Evolutionary conservation across 306 rosid genomes (phyloP).

Genomic region (Prinsepia uniflora): DNA sequence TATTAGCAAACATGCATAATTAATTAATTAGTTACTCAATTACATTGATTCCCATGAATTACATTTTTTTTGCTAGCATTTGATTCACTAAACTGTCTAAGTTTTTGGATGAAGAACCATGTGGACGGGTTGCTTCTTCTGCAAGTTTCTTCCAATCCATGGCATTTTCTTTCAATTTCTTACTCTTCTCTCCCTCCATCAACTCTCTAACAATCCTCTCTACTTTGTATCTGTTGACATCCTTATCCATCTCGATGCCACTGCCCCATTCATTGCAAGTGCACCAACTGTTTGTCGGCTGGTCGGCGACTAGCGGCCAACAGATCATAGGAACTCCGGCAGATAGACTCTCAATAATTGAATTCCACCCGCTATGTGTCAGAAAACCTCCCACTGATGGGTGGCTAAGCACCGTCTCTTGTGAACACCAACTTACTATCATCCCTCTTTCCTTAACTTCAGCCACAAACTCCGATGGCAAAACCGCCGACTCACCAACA

Average conservation of each 20-base stretch:
- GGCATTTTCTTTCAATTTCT: slow-evolving; percentile 9
- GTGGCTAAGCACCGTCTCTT: slow-evolving; percentile 16
- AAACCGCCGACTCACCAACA: slow-evolving; percentile 3
- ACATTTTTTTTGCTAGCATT: neutral
- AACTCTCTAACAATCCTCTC: slow-evolving; percentile 15
- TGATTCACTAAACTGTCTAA: neutral
- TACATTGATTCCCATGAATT: neutral
- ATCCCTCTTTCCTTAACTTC: slow-evolving; percentile 7
- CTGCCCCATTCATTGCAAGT: slow-evolving; percentile 7
- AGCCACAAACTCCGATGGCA: slow-evolving; percentile 1
- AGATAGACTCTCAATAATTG: slow-evolving; percentile 16
- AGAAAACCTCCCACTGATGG: slow-evolving; percentile 15
- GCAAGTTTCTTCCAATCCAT: neutral
- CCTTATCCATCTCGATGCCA: slow-evolving; percentile 16
- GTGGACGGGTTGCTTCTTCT: neutral
- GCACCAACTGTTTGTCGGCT: neutral
- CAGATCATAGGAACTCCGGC: slow-evolving; percentile 27
- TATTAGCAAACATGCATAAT: no score
- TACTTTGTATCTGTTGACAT: slow-evolving; percentile 23
- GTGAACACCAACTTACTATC: slow-evolving; percentile 15
- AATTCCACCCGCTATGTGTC: slow-evolving; percentile 29
- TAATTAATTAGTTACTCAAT: no score
- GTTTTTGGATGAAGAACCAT: neutral
- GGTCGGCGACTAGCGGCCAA: slow-evolving; percentile 11
- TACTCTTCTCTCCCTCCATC: slow-evolving; percentile 9